Base-by-base conservation (phyloP, 140 eudicot species). In the Bidens hawaiensis region DNA sequence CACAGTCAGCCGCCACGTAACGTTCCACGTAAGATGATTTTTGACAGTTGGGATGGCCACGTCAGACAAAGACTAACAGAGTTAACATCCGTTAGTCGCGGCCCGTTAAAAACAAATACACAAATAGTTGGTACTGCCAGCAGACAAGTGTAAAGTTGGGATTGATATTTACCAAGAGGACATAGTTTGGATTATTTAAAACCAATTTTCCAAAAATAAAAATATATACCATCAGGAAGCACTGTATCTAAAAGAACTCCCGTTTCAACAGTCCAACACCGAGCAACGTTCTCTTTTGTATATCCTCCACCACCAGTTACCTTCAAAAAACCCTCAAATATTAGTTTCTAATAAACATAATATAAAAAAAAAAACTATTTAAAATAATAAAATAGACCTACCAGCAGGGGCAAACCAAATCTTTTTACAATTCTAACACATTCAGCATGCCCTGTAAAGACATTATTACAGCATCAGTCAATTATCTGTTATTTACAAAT, bases 241-340 rank as follows among this genome's bases (percentile, higher is more conserved):
- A 82, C 98, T 8, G 94, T 83, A 41, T 83, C 96, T 62, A 91
- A 72, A 71, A 91, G 95, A 71, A 82, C 83, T 72, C 96, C 96
- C 13, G 98, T 91, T 80, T 91, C 98, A 50, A 91, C 83, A 74
- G 98, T 78, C 98, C 98, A 91, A 72, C 98, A 91, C 28, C 98
- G 71, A 48, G 98, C 98, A 62, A 91, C 98, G 75, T 91, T 91
- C 69, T 91, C 98, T 62, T 91, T 91, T 11, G 98, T 91, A 75
- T 91, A 91, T 51, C 98, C 98, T 48, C 98, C 98, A 74, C 98
- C 98, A 65, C 98, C 98, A 41, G 98, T 91, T 62, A 91, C 98
- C 98, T 91, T 73, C 60, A 69, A 40, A 28, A 19, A 48, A 72
- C 68, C 61, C 17, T 28, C n/a, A 36, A 34, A 18, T 5, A 62